Conservation (phyloP, 148 eudicot genomes). For the Chenopodium suecicum region DNA sequence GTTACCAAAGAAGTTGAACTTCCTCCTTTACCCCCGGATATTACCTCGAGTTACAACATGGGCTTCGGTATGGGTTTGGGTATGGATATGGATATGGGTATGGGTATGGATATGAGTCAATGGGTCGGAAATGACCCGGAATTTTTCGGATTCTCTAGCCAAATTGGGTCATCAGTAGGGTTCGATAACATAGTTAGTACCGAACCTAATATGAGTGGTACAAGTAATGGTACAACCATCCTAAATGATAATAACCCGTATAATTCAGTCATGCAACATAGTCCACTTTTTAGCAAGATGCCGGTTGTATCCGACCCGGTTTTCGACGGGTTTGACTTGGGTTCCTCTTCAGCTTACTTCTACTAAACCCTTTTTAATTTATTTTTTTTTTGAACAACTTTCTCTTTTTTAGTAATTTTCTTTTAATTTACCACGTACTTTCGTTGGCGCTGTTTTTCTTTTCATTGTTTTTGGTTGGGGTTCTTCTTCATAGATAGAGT, state of each 20-base stretch:
- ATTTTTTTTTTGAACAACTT: neutral
- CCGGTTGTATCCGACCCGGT: constrained; percentile 23
- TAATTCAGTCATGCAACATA: neutral
- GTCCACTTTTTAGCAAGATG: constrained; percentile 16
- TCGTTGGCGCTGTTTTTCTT: neutral
- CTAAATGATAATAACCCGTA: constrained; percentile 15
- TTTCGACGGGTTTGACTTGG: constrained; percentile 34
- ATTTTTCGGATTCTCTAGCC: constrained; percentile 17
- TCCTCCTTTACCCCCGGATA: constrained; percentile 38
- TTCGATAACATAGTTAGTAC: constrained; percentile 19
- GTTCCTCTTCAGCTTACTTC: constrained; percentile 26
- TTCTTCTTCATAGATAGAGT: neutral
- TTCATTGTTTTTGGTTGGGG: neutral
- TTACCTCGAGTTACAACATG: constrained; percentile 27
- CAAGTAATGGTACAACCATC: constrained; percentile 13
- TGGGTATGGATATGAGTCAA: constrained; percentile 25
- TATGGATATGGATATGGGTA: constrained; percentile 7
- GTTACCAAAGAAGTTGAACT: constrained; percentile 27
- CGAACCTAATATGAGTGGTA: constrained; percentile 14
- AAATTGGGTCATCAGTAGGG: constrained; percentile 26
- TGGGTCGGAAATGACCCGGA: constrained; percentile 24
- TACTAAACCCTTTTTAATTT: neutral
- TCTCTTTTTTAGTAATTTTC: neutral
- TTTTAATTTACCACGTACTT: neutral
- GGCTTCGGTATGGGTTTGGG: constrained; percentile 20